Percentiles rank a stretch among this genome's conserved stretches.
These are phyloP conservation scores for Blastobotrys attinorum DNA, from an alignment of 805 yeast species.

Conservation along the genomic window DNA sequence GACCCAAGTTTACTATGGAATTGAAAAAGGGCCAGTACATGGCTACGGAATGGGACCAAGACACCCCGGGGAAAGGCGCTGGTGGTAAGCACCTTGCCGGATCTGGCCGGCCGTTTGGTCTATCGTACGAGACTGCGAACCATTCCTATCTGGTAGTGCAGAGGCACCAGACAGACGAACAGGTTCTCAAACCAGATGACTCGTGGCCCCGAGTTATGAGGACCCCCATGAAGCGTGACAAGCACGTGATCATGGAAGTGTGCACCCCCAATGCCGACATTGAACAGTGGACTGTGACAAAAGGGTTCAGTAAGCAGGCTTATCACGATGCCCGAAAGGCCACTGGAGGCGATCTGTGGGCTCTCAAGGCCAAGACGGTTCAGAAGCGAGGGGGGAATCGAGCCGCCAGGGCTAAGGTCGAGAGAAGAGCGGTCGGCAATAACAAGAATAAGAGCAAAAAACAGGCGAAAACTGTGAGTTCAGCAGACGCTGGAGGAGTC, in stretches of 20 bases:
- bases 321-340: conserved; percentile 91
- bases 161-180: conserved; percentile 32
- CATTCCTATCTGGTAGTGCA: conserved; percentile 69
- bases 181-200: conserved; percentile 17
- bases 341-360: conserved; percentile 83
- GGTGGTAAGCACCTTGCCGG: conserved; percentile 47
- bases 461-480: not conserved
- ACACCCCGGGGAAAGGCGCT: conserved; percentile 47
- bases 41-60: conserved; percentile 61
- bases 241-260: conserved; percentile 71
- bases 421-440: conserved; percentile 4
- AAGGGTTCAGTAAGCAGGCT: conserved; percentile 59
- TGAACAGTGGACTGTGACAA: conserved; percentile 84
- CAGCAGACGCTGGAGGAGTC: not conserved
- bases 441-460: conserved; percentile 3
- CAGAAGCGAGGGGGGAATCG: conserved; percentile 26
- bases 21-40: conserved; percentile 73
- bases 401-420: conserved; percentile 8
- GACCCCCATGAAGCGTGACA: conserved; percentile 68
- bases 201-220: conserved; percentile 64
- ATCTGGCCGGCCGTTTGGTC: conserved; percentile 70
- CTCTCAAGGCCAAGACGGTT: conserved; percentile 53
- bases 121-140: conserved; percentile 60
- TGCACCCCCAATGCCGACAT: conserved; percentile 74
- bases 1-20: conserved; percentile 78